Base-by-base conservation (phyloP, 345 rosid genomes). In the Citrus inodora region DNA sequence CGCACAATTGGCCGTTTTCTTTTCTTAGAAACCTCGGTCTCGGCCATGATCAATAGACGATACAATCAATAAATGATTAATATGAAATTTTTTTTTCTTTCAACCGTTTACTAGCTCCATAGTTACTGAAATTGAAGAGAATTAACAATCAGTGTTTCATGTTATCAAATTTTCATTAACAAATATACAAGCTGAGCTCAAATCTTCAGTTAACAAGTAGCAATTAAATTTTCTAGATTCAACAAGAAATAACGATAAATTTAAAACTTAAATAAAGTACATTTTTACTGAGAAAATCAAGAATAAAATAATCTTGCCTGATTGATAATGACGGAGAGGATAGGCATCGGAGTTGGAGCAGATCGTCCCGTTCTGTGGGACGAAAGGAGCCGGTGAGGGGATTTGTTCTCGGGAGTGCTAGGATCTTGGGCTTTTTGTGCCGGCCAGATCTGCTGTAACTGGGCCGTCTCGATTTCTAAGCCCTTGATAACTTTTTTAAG, bases 1-100 rank as follows among this genome's bases (percentile, higher is more conserved):
- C 91, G 92, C 78, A 92, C 97, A 61, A 96, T 89, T 37, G 97
- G 99, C 64, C 97, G 88, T 33, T 85, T 88, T 79, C 84, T 92
- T 76, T 65, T 76, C 76, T 79, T 83, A 65, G 83, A 51, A 63
- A 81, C 42, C 83, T 78, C 79, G n/a, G 83, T 70, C 24, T 80
- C 77, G 55, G 78, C 65, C 73, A 69, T 65, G 69, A 22, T 58
- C 48, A 9, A 38, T 32, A 7, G 14, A 28, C 8, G 22, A 28
- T 22, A 55, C 8, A 37, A 28, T 48, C 4, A 75, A 64, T 28
- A 21, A 46, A 46, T 35, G 69, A 27, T 46, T 24, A 64, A 1
- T 59, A 8, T 70, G 27, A 51, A 60, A 42, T 46, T 64, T n/a
- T 42, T 63, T 40, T 27, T 27, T 21, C 22, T 5, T 32, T 74